Evolutionary conservation across 768 basidiomycete genomes (phyloP), one percentile per base, ranked within the genome.

Genomic region (Phanerodontia chrysosporium): DNA sequence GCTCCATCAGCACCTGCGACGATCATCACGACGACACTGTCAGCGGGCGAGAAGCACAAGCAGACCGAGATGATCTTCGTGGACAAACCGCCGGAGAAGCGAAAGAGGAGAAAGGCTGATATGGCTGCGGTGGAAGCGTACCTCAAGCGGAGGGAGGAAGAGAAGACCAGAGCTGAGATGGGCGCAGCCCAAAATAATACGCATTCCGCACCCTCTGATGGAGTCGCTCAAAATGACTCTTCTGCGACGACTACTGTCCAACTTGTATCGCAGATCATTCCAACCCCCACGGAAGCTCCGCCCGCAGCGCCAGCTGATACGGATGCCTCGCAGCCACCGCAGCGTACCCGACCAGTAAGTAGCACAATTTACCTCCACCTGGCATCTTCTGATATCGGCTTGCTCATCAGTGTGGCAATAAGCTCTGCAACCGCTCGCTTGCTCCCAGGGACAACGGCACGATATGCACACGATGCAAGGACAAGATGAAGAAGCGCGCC

Each of bases 401-500:
- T 18, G 28, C 21, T 18, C 12, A 2, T 27, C 28, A 57, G 7
- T 74, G 73, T 46, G 60, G 58, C 21, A 76, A 72, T 52, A 77
- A 76, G 60, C 62, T 66, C 6, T 83, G 81, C 63, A 70, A 61
- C 51, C 77, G 80, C 1, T 55, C 61, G 10, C 58, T 82, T 2
- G 62, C 73, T 6, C 25, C 52, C 6, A 64, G 64, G 25, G 35
- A 62, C 8, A 14, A 51, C 0, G 73, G 74, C 22, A 67, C 69
- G 6, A 58, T 81, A 35, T 83, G 81, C 59, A 75, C 75, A 14
- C 75, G 73, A 45, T 83, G 82, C 63, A 74, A 72, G 60, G 45
- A 66, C 28, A 73, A 74, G 39, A 69, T 82, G 56, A 83, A 78
- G 74, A 79, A 74, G 62, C 75, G 72, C 21, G 75, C 76, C 62